phyloP scores from a whole-genome alignment of 129 eudicot species.

The Helichrysum umbraculigerum region DNA sequence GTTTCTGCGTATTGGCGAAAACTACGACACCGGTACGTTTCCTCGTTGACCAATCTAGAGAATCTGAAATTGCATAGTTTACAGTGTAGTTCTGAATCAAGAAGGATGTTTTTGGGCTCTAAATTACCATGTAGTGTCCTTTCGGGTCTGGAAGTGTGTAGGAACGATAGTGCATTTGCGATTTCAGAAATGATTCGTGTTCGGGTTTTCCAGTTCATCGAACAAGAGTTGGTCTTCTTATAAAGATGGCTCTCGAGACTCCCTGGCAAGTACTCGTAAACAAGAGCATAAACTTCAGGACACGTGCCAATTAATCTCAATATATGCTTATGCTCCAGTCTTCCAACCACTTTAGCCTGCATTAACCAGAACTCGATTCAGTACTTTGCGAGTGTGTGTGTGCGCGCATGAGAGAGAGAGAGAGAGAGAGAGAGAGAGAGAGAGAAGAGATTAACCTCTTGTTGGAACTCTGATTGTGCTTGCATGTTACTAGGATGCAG shows the following conservation, averaged over 20 bases:
- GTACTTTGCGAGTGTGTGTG: not conserved
- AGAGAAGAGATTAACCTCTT: constrained; percentile 45
- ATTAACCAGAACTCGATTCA: not conserved
- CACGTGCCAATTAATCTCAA: constrained; percentile 64
- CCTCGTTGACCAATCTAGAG: constrained; percentile 44
- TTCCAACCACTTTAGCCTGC: constrained; percentile 62
- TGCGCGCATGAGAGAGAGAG: not conserved
- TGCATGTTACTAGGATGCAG: constrained; percentile 55
- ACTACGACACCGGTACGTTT: constrained; percentile 62
- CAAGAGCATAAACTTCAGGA: constrained; percentile 66
- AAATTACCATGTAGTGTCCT: constrained; percentile 63
- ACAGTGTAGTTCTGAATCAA: constrained; percentile 55
- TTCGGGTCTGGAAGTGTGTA: constrained; percentile 64
- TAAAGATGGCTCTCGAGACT: constrained; percentile 46
- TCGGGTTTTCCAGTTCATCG: constrained; percentile 64
- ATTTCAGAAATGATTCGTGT: constrained; percentile 66
- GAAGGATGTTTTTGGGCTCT: constrained; percentile 64
- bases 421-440: constrained; percentile 16
- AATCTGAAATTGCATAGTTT: constrained; percentile 65
- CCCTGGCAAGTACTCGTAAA: constrained; percentile 66
- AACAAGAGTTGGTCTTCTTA: constrained; percentile 35
- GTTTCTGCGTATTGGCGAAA: constrained; percentile 51
- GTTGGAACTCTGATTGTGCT: constrained; percentile 58
- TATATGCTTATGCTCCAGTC: constrained; percentile 62
- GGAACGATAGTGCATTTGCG: constrained; percentile 62